Evolutionary conservation across 2,329 filamentous ascomycete species (phyloP).

Genomic region (Phyllachora maydis): DNA sequence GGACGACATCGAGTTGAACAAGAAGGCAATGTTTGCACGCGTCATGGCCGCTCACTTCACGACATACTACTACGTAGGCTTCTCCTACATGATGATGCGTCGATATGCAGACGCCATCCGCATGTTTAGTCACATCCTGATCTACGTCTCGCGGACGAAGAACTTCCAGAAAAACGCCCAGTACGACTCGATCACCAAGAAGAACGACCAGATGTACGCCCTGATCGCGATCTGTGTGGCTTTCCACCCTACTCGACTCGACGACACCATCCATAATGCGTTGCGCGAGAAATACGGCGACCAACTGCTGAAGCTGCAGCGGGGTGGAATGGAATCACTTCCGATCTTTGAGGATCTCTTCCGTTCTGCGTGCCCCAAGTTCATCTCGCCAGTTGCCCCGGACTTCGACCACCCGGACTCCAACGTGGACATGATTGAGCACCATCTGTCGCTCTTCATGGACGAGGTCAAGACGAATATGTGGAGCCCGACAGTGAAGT

Average conservation of each 20-base stretch:
- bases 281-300: slow-evolving; percentile 98
- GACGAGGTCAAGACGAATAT: slow-evolving; percentile 99
- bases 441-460: slow-evolving; percentile 97
- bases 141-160: slow-evolving; percentile 97
- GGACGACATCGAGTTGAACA: slow-evolving; percentile 98
- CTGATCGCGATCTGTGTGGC: slow-evolving; percentile 97
- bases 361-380: slow-evolving; percentile 94
- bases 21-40: slow-evolving; percentile 98
- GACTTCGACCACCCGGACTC: slow-evolving; percentile 94
- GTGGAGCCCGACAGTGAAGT: slow-evolving; percentile 93
- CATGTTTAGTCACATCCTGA: slow-evolving; percentile 99
- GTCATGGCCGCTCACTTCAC: slow-evolving; percentile 99
- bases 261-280: slow-evolving; percentile 97
- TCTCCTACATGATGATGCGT: slow-evolving; percentile 99
- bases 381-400: slow-evolving; percentile 91
- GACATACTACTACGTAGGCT: slow-evolving; percentile 99
- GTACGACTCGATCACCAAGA: slow-evolving; percentile 98
- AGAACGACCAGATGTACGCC: slow-evolving; percentile 99
- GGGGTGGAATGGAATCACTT: slow-evolving; percentile 83
- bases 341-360: slow-evolving; percentile 98
- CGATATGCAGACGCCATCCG: slow-evolving; percentile 97
- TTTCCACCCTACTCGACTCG: slow-evolving; percentile 89
- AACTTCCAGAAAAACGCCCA: slow-evolving; percentile 99
- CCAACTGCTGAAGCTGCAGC: slow-evolving; percentile 90
- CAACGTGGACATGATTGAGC: slow-evolving; percentile 93